Base-by-base conservation (phyloP, 352 stramenopile genomes). In the Pythium pyrilobum region DNA sequence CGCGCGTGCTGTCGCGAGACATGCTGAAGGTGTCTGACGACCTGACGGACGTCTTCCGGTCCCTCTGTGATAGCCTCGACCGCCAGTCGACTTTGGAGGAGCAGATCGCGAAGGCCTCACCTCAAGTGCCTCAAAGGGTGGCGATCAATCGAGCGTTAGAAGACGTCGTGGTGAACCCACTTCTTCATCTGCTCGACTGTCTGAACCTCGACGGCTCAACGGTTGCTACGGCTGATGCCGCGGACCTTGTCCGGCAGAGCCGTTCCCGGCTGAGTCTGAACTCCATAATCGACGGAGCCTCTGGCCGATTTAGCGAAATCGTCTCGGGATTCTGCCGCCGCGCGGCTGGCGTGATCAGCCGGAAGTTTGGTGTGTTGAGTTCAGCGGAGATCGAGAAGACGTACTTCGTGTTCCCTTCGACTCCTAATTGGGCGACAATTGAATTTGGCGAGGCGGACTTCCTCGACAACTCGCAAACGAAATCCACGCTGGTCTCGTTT, bases 21-120 rank as follows among this genome's bases (percentile, higher is more conserved):
- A 32, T 56, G 37, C 38, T 56, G 16, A 38, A 29, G 38, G 13
- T 56, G 7, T 42, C 20, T 18, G 40, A 56, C 16, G 49, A 56
- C 18, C 49, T 56, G 4, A 34, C 13, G 13, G 28, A 38, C 10
- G 6, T 45, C 2, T 56, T 56, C 28, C 7, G 33, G 4, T 15
- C 11, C 3, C 33, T 53, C 8, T 25, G 33, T 9, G 46, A 44
- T 13, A 15, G 3, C 4, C 25, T 53, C 5, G 16, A 27, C 15
- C 18, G 38, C 3, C 38, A 43, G 28, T 27, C 38, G 12, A 18
- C n/a, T n/a, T n/a, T 20, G 23, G 40, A 21, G 1, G 40, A 28
- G 11, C 32, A 8, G 24, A 9, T 12, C 27, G 2, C 24, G 23
- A 33, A 23, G 21, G n/a, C n/a, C n/a, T n/a, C 6, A 6, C 15